Base-by-base conservation (phyloP, 1,139 yeast species). In the Pneumocystis jirovecii region DNA sequence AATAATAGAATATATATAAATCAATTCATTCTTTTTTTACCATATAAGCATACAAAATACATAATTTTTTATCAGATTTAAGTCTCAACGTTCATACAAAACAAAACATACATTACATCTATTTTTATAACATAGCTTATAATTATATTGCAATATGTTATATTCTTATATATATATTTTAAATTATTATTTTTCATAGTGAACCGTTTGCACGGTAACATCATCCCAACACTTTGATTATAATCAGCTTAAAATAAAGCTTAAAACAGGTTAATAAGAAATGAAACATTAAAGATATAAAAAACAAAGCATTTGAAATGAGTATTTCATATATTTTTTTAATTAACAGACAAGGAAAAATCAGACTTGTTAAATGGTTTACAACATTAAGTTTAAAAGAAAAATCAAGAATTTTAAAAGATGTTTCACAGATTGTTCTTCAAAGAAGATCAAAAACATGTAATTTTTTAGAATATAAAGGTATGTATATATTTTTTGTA, bases 381-480 rank as follows among this genome's bases (percentile, higher is more conserved):
- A 82, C 82, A 67, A 85, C 96, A 29, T 79, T 86, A 62, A 81
- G 88, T 31, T 87, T 87, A 70, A 89, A 88, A 74, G 96, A 90
- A 71, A 90, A 90, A 78, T 79, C 86, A 66, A 86, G 87, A 75
- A 85, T 89, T 66, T 86, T 88, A 68, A 82, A 90, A 71, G 97
- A 95, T 71, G 82, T 93, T 67, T 86, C 96, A 25, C 90, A 96
- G 2, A 77, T 89, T 64, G 89, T 93, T 40, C 82, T 95, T 63
- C 81, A 90, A 35, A 82, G 99, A 70, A 82, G 96, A 68, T 87
- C 96, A 42, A 90, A 89, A 76, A 91, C 93, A 97, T 91, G 98
- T 76, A 95, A 93, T 75, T 93, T 93, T 65, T 79, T 95, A 66
- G 98, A 93, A 75, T 89, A 90, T 74, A 85, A 85, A 70, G 78